These are phyloP conservation scores for Priceomyces melissophilus DNA, from an alignment of 805 yeast genomes.

Conservation along the genomic window DNA sequence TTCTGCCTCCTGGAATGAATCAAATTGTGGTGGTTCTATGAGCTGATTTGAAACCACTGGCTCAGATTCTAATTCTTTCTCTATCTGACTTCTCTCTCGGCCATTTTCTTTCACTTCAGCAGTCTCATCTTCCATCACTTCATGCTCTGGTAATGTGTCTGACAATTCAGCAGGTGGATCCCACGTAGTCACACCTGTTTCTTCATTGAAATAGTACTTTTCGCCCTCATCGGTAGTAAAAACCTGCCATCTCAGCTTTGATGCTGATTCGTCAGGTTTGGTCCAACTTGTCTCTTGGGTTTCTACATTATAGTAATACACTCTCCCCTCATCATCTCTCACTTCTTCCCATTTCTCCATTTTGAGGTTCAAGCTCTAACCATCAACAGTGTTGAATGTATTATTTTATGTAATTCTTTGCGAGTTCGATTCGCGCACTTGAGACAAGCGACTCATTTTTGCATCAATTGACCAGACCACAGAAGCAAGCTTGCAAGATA, in stretches of 20 bases:
- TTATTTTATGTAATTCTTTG: background rate
- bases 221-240: conserved; percentile 53
- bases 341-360: conserved; percentile 58
- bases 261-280: conserved; percentile 55
- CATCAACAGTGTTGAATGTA: background rate
- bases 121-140: background rate
- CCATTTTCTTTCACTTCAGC: background rate
- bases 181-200: conserved; percentile 74
- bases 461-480: too few relatives aligned
- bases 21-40: conserved; percentile 18
- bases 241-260: conserved; percentile 40
- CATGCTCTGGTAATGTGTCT: conserved; percentile 3
- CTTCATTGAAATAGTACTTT: conserved; percentile 64
- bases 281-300: conserved; percentile 81
- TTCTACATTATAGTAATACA: conserved; percentile 64
- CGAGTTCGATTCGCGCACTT: too few relatives aligned
- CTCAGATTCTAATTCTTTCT: conserved; percentile 17
- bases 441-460: too few relatives aligned
- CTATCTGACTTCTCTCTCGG: conserved; percentile 6
- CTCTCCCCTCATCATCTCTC: conserved; percentile 60
- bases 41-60: conserved; percentile 20
- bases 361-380: background rate
- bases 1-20: conserved; percentile 35
- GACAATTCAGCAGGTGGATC: conserved; percentile 58
- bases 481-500: too few relatives aligned